A percentile compares a stretch with the other conserved stretches of the same genome.
Conservation (phyloP, 192 early-diverging fungal species). For the Coemansia sp. region DNA sequence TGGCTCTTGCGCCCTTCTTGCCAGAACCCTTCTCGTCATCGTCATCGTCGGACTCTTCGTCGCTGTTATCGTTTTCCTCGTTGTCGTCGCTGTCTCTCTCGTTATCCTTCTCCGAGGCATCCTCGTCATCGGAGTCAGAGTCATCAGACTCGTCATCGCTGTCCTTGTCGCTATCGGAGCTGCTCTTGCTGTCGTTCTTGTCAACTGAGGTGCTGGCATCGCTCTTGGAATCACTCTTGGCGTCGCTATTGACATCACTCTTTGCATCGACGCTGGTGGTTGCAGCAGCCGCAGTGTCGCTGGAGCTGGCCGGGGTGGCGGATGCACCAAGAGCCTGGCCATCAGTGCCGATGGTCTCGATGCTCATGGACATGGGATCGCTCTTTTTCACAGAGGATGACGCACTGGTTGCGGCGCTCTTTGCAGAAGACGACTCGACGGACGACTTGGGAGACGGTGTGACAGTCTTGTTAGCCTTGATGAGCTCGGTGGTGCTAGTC, state of each 20-base stretch:
- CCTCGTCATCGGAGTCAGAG: slow-evolving; percentile 10
- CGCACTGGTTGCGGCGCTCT: background rate
- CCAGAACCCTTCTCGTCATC: background rate
- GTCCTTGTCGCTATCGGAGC: slow-evolving; percentile 26
- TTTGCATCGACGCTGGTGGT: background rate
- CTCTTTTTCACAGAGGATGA: slow-evolving; percentile 8
- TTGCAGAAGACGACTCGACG: slow-evolving; percentile 1
- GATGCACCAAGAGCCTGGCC: background rate
- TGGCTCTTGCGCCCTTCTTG: slow-evolving; percentile 8
- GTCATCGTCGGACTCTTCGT: slow-evolving; percentile 4
- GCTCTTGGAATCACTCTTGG: background rate
- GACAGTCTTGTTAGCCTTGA: slow-evolving; percentile 2
- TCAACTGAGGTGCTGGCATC: background rate
- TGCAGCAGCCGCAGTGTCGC: background rate
- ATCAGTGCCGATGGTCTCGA: slow-evolving; percentile 32
- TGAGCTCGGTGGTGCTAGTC: background rate
- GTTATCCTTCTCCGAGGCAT: slow-evolving; percentile 1
- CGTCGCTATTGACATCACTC: background rate
- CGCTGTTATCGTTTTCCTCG: slow-evolving; percentile 14
- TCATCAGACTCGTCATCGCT: slow-evolving; percentile 28
- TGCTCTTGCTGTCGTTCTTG: slow-evolving; percentile 11
- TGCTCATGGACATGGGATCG: slow-evolving; percentile 30
- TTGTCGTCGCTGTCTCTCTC: slow-evolving; percentile 7
- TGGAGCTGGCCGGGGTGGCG: background rate
- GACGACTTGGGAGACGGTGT: slow-evolving; percentile 3